Evolutionary conservation across 176 grass and related monocot species (phyloP), one percentile per base, ranked within the genome.

Genomic region (Alopecurus myosuroides): DNA sequence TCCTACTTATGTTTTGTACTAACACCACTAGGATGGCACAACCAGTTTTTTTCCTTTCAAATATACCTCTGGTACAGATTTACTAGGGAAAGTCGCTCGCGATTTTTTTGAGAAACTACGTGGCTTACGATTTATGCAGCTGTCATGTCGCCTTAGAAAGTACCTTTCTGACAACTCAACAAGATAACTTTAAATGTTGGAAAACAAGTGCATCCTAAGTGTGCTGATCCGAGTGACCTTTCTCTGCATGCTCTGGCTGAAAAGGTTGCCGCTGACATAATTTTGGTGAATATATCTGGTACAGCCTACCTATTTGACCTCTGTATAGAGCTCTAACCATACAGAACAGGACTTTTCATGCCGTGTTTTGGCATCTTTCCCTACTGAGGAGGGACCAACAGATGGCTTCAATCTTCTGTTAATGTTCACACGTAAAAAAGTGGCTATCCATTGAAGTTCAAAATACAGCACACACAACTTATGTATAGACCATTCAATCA

Each of bases 251-350:
- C 53, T 46, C 23, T 46, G 69, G 14, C 69, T 45, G 13, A 72
- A 46, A 46, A 46, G 41, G 40, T 46, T 72, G 68, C 37, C 68
- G 1, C 76, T 60, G 22, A 78, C 14, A 40, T 18, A 55, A 55
- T 19, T 60, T 60, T 78, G 76, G 53, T 60, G n/a, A 44, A 29
- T 78, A 44, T 61, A 29, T 58, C 52, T 29, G 14, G 4, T 42
- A 62, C 77, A 78, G 11, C 55, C 56, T 45, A 62, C n/a, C 55
- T 62, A 44, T 39, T 79, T 79, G 55, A 61, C 77, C 39, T 79
- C 37, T 44, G 15, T 79, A 79, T 20, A 62, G 39, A 63, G 41
- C 55, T 62, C 31, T 77, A 56, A 76, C 51, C 74, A 77, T 55
- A 55, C 12, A 6, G 50, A 23, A 37, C 34, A 37, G 25, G 74